Conservation (phyloP, 164 flowering plant species). For the Platanus orientalis region DNA sequence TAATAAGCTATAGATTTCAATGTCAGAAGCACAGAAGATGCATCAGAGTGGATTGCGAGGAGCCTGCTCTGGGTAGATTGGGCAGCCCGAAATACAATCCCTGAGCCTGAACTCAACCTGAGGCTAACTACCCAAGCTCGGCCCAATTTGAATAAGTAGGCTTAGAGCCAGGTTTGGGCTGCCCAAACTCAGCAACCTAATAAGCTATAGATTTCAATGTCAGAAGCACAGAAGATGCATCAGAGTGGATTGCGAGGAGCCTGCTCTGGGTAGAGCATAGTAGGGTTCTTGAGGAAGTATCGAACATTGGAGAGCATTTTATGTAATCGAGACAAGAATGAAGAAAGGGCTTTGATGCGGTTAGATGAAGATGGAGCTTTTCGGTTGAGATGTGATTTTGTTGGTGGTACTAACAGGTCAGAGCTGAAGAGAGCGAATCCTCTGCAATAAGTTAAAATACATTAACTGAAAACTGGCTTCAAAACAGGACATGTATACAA, state of each 20-base stretch:
- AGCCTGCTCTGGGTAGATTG: slow-evolving; percentile 50
- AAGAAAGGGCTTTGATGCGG: slow-evolving; percentile 59
- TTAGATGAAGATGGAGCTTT: too few species aligned
- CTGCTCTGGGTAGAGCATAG: slow-evolving; percentile 40
- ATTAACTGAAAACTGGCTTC: too few species aligned
- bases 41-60: slow-evolving; percentile 72
- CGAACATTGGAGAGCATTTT: slow-evolving; percentile 54
- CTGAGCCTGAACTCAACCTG: too few species aligned
- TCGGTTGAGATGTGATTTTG: too few species aligned
- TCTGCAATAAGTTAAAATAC: too few species aligned
- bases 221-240: slow-evolving; percentile 80
- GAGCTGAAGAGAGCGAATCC: too few species aligned
- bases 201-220: slow-evolving; percentile 37
- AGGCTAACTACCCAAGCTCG: too few species aligned
- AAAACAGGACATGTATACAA: too few species aligned
- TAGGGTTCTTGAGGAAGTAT: slow-evolving; percentile 66
- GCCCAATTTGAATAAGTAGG: too few species aligned
- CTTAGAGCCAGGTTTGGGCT: too few species aligned
- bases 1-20: slow-evolving; percentile 42
- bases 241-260: slow-evolving; percentile 59
- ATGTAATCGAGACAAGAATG: slow-evolving; percentile 59
- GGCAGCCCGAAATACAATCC: too few species aligned
- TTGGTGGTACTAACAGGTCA: too few species aligned
- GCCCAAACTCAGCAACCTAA: slow-evolving; percentile 65
- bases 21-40: slow-evolving; percentile 63